phyloP scores from a whole-genome alignment of 257 asterid genomes.

The Petunia axillaris region DNA sequence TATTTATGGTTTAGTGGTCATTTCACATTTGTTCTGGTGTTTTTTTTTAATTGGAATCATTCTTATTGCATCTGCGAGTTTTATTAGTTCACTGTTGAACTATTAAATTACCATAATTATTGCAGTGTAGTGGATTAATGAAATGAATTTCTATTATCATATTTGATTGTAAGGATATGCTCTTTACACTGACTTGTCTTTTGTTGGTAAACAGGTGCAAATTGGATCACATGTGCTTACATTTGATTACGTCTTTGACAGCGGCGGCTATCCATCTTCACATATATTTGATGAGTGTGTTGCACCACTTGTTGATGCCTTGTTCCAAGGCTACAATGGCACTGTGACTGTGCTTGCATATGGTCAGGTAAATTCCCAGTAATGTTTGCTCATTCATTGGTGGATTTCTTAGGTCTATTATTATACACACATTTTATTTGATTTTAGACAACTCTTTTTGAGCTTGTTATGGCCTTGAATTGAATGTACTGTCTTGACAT shows the following conservation, averaged over 20 bases:
- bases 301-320: slow-evolving; percentile 77
- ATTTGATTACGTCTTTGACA: slow-evolving; percentile 80
- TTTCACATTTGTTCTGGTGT: background rate
- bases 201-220: slow-evolving; percentile 68
- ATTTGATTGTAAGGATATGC: background rate
- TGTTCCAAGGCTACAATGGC: slow-evolving; percentile 86
- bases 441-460: slow-evolving; percentile 2
- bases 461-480: slow-evolving; percentile 18
- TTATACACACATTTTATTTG: background rate
- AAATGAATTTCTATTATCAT: background rate
- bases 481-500: background rate
- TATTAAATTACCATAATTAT: background rate
- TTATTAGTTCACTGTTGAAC: background rate
- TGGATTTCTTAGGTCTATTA: background rate
- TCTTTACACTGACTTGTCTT: slow-evolving; percentile 5
- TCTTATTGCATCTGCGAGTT: background rate
- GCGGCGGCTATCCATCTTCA: slow-evolving; percentile 60
- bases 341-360: slow-evolving; percentile 81
- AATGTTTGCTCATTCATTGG: background rate
- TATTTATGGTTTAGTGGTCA: background rate
- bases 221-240: slow-evolving; percentile 96
- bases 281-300: slow-evolving; percentile 78
- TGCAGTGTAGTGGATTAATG: slow-evolving; percentile 8
- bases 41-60: background rate
- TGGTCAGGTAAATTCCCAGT: slow-evolving; percentile 67